phyloP scores from a whole-genome alignment of 2,329 filamentous ascomycete genomes.

The Paradendryphiella salina region DNA sequence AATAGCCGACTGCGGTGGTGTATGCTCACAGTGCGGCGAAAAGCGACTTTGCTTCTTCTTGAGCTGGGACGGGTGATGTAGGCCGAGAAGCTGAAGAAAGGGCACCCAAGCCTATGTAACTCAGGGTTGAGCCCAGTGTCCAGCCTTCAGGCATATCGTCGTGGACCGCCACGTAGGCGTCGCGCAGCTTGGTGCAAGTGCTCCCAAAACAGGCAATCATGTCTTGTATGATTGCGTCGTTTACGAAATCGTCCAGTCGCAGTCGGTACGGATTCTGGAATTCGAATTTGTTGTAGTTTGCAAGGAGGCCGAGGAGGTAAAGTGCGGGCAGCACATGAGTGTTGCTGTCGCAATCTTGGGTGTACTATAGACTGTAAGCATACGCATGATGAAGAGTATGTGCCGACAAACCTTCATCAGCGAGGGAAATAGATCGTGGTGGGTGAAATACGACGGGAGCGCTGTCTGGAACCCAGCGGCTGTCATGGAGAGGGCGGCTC shows the following conservation, averaged over 20 bases:
- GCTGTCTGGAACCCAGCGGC: slow-evolving; percentile 96
- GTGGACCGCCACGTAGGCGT: slow-evolving; percentile 80
- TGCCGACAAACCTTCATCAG: slow-evolving; percentile 75
- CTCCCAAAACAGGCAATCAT: slow-evolving; percentile 76
- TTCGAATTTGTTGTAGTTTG: slow-evolving; percentile 99
- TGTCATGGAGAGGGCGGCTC: slow-evolving; percentile 79
- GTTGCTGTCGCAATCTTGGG: slow-evolving; percentile 73
- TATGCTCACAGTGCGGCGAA: slow-evolving; percentile 74
- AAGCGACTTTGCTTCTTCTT: slow-evolving; percentile 78
- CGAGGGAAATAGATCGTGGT: slow-evolving; percentile 89
- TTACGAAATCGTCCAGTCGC: slow-evolving; percentile 92
- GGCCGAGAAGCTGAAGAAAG: slow-evolving; percentile 70
- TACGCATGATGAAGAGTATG: neutral
- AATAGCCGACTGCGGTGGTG: neutral
- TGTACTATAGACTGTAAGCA: slow-evolving; percentile 59
- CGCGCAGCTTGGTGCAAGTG: slow-evolving; percentile 68
- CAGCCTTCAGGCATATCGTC: slow-evolving; percentile 90
- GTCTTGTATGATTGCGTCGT: slow-evolving; percentile 81
- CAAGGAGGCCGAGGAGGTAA: slow-evolving; percentile 79
- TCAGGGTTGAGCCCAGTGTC: slow-evolving; percentile 78
- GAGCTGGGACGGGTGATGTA: slow-evolving; percentile 63
- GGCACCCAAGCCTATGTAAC: slow-evolving; percentile 79
- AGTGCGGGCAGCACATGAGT: slow-evolving; percentile 71
- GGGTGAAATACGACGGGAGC: slow-evolving; percentile 90
- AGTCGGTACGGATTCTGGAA: slow-evolving; percentile 95